Evolutionary conservation across 1,139 yeast species (phyloP), one percentile per base, ranked within the genome.

Genomic region (Sugiyamaella neomexicana): DNA sequence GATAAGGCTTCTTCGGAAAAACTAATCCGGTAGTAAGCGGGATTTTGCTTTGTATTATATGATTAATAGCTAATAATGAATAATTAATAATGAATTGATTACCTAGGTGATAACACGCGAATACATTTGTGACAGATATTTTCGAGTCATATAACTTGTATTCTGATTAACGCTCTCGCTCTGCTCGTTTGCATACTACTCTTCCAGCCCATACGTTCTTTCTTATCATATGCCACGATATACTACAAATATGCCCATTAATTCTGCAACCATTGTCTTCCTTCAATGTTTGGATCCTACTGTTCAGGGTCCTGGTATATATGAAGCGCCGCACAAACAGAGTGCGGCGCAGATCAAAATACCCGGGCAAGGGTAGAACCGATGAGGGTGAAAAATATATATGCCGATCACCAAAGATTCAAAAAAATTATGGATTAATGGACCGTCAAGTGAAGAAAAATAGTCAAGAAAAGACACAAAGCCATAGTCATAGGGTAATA

Each of bases 401-500:
- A 23, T 36, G 42, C 13, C 9, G 42, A 45, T 36, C 49, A 10
- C 25, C 25, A 15, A 25, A 23, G 12, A 9, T 32, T n/a, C 32
- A 17, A 32, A 31, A 32, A 44, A 44, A 44, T 27, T 27, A 32
- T 40, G 10, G 31, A 40, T 13, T 40, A 6, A 40, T 12, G 16
- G 10, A 25, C 12, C 12, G 2, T 40, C 25, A 5, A 20, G 25
- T 20, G 25, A 20, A 20, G 25, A 20, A 20, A 20, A 3, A 20
- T 20, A 20, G 25, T 20, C 25, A 20, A 20, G 25, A 3, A 20
- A 20, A 3, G 3, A 20, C 25, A 20, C 3, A 20, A 20, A 20
- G 3, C 5, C 25, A 20, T 3, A 20, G 5, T 20, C 16, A 25
- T 23, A 40, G 48, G 39, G 25, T 25, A 60, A 31, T 15, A 65